Conservation (phyloP, 306 rosid species). For the Trichosanthes cucumerina region DNA sequence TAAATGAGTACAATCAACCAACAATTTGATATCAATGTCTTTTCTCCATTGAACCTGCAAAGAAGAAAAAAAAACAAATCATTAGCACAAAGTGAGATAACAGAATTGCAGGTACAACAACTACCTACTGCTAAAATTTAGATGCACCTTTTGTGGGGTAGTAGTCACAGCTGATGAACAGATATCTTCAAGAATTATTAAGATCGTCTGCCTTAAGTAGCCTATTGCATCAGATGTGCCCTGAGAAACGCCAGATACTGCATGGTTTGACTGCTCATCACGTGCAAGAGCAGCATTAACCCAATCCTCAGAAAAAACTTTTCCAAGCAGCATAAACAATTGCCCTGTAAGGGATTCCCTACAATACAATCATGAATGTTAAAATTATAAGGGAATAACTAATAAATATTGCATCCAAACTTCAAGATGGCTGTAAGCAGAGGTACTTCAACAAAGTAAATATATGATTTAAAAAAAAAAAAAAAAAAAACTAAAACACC, state of each 20-base stretch:
- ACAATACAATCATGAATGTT: conserved; percentile 12
- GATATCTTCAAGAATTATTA: conserved; percentile 70
- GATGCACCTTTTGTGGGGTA: conserved; percentile 27
- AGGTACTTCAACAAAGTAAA: background rate
- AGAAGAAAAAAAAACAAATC: background rate
- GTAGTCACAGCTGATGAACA: conserved; percentile 31
- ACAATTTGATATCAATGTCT: conserved; percentile 35
- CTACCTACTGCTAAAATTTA: background rate
- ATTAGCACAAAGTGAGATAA: background rate
- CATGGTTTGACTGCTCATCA: conserved; percentile 21
- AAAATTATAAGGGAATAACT: background rate
- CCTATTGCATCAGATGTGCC: conserved; percentile 16
- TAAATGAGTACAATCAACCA: conserved; percentile 56
- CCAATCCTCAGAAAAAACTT: conserved; percentile 47
- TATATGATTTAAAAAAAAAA: background rate
- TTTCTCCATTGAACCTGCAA: conserved; percentile 36
- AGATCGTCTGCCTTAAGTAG: conserved; percentile 65
- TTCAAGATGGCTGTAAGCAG: background rate
- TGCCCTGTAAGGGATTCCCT: conserved; percentile 62
- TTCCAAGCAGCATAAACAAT: conserved; percentile 53
- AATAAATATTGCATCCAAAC: background rate
- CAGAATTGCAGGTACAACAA: background rate
- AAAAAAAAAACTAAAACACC: conserved; percentile 29
- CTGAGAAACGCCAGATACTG: conserved; percentile 23
- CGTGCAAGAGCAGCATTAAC: conserved; percentile 20